Conservation (phyloP, 1,139 yeast species). For the Saccharomyces pastorianus region DNA sequence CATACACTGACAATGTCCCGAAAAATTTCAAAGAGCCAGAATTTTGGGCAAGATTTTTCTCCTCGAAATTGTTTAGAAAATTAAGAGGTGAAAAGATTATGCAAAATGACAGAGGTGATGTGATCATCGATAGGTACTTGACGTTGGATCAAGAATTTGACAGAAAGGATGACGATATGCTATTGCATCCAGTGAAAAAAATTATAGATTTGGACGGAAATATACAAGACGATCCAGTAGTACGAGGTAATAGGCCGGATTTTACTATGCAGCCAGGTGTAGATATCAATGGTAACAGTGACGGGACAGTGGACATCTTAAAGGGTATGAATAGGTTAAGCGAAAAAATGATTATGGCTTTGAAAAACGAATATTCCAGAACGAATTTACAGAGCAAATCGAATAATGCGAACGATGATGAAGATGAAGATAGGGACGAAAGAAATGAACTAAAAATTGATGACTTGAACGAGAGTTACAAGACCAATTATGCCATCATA, state of each 20-base stretch:
- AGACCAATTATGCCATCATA: slow-evolving; percentile 50
- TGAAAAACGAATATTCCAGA: slow-evolving; percentile 37
- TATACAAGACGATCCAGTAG: slow-evolving; percentile 70
- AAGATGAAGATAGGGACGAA: slow-evolving; percentile 21
- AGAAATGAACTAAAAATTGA: slow-evolving; percentile 48
- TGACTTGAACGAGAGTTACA: slow-evolving; percentile 36
- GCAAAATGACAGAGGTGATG: slow-evolving; percentile 72
- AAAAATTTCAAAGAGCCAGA: slow-evolving; percentile 72
- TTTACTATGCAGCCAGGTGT: slow-evolving; percentile 73
- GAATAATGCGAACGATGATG: slow-evolving; percentile 28
- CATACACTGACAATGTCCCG: slow-evolving; percentile 87
- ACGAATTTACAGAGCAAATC: slow-evolving; percentile 29
- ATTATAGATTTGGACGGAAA: slow-evolving; percentile 74
- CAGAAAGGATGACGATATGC: slow-evolving; percentile 33
- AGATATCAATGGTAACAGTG: slow-evolving; percentile 39
- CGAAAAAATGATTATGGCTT: slow-evolving; percentile 65
- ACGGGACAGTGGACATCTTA: slow-evolving; percentile 52
- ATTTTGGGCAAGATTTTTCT: slow-evolving; percentile 95
- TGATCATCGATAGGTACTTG: slow-evolving; percentile 74
- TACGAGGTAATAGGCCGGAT: slow-evolving; percentile 76
- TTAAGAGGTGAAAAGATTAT: slow-evolving; percentile 82
- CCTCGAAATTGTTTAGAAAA: slow-evolving; percentile 77
- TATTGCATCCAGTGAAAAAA: slow-evolving; percentile 43
- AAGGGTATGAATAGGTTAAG: slow-evolving; percentile 84
- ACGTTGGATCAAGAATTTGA: slow-evolving; percentile 48